phyloP scores from a whole-genome alignment of 164 flowering plant genomes.

The Aristolochia fimbriata region DNA sequence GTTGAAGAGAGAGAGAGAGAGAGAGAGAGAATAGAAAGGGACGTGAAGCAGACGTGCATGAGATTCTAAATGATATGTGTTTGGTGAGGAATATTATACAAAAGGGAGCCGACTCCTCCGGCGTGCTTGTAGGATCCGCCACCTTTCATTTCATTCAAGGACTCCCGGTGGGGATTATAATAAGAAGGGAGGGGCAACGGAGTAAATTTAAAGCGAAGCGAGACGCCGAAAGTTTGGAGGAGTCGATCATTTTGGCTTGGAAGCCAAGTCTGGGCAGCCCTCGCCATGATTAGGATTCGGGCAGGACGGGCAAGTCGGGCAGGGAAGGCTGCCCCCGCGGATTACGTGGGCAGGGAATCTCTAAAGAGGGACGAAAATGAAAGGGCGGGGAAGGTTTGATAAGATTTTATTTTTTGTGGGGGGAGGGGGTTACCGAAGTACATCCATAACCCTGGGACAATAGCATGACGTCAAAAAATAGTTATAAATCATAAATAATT shows the following conservation, averaged over 20 bases:
- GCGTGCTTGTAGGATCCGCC: neutral
- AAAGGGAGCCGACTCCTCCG: neutral
- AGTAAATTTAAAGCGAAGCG: too few species aligned
- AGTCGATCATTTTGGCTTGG: neutral
- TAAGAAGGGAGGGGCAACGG: neutral
- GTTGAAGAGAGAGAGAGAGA: neutral
- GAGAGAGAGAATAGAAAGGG: constrained; percentile 14
- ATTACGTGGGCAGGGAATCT: too few species aligned
- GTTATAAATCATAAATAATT: neutral
- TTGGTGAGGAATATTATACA: constrained; percentile 1
- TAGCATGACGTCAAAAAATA: constrained; percentile 26
- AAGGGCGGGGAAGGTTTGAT: neutral
- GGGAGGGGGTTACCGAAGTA: constrained; percentile 33
- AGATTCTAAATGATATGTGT: constrained; percentile 9
- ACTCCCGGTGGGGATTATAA: neutral
- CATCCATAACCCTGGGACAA: constrained; percentile 15
- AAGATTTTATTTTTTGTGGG: constrained; percentile 19
- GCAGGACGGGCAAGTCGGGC: neutral
- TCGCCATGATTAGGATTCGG: constrained; percentile 1
- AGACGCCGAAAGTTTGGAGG: too few species aligned
- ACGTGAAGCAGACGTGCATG: constrained; percentile 83
- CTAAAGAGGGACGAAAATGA: too few species aligned
- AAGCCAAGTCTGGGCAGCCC: neutral
- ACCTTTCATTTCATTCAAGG: neutral
- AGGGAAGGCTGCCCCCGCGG: too few species aligned